Evolutionary conservation across 1,284 basidiomycete genomes (phyloP).

Genomic region (Heterobasidion occidentale): DNA sequence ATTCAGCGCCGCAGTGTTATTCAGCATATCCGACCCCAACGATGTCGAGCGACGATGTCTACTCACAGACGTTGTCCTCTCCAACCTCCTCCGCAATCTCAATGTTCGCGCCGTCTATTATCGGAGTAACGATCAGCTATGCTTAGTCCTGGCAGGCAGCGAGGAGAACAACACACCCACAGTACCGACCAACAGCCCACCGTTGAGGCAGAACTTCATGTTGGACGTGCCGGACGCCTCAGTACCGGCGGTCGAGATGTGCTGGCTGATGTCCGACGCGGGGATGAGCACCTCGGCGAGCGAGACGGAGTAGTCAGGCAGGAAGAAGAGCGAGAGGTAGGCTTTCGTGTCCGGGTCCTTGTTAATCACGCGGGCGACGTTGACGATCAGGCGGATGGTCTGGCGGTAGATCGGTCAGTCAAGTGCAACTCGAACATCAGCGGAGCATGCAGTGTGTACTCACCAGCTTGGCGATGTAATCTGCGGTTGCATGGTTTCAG

Average conservation of each 20-base stretch:
- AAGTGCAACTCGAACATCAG: background rate
- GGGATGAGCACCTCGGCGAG: slow-evolving; percentile 88
- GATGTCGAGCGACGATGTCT: background rate
- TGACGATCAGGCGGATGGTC: slow-evolving; percentile 90
- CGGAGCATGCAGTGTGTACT: slow-evolving; percentile 2
- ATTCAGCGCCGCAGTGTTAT: slow-evolving; percentile 3
- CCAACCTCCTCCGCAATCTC: slow-evolving; percentile 91
- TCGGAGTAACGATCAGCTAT: slow-evolving; percentile 27
- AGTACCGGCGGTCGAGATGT: slow-evolving; percentile 92
- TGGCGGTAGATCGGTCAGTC: slow-evolving; percentile 18
- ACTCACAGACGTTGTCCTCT: slow-evolving; percentile 64
- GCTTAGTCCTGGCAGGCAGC: background rate
- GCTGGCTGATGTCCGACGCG: slow-evolving; percentile 85
- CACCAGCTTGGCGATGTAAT: slow-evolving; percentile 76
- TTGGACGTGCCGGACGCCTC: slow-evolving; percentile 86
- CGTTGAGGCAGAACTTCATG: slow-evolving; percentile 91
- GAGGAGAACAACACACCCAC: slow-evolving; percentile 33
- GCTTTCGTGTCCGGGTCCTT: slow-evolving; percentile 81
- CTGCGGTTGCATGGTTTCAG: slow-evolving; percentile 21
- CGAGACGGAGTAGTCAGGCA: slow-evolving; percentile 85
- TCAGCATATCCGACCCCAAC: background rate
- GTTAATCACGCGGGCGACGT: slow-evolving; percentile 81
- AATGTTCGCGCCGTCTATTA: slow-evolving; percentile 77
- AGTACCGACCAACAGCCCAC: slow-evolving; percentile 76
- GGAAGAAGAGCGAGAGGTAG: slow-evolving; percentile 78